These are phyloP conservation scores for Rhytidiadelphus loreus DNA, from an alignment of 225 moss, liverwort and hornwort species.

Conservation along the genomic window DNA sequence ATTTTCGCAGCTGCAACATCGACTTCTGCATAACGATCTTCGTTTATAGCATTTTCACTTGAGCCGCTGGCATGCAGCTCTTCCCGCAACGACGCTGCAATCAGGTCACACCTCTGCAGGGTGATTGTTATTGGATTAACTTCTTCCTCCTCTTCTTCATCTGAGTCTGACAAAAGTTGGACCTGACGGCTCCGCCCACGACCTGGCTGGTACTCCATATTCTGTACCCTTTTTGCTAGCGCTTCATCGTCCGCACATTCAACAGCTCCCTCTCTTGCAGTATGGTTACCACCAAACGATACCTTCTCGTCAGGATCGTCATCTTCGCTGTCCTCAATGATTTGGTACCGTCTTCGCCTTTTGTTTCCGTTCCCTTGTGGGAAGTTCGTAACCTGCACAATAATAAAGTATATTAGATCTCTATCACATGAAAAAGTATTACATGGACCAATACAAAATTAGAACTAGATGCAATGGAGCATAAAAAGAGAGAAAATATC, in stretches of 20 bases:
- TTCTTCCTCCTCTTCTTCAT: constrained; percentile 34
- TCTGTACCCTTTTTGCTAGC: constrained; percentile 15
- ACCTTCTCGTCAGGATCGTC: constrained; percentile 45
- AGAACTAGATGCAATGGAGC: not conserved
- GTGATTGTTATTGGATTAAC: constrained; percentile 67
- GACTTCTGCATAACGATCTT: constrained; percentile 83
- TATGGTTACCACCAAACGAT: not conserved
- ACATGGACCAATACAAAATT: not conserved
- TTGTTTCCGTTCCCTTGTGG: constrained; percentile 15
- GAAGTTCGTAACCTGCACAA: constrained; percentile 1
- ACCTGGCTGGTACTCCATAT: constrained; percentile 22
- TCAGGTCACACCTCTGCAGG: constrained; percentile 74
- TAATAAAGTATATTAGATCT: not conserved
- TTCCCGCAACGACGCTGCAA: constrained; percentile 71
- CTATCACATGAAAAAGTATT: not conserved
- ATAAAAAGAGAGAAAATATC: not conserved
- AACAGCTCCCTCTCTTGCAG: not conserved
- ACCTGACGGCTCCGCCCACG: constrained; percentile 30
- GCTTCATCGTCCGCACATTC: constrained; percentile 29
- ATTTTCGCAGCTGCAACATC: constrained; percentile 78
- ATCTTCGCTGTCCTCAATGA: constrained; percentile 60
- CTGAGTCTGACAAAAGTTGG: constrained; percentile 39
- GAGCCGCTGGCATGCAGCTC: constrained; percentile 57
- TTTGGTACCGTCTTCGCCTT: constrained; percentile 35
- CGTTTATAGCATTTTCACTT: constrained; percentile 30